These are phyloP conservation scores for Colletotrichum higginsianum DNA, from an alignment of 2,329 filamentous ascomycete genomes.

Conservation along the genomic window DNA sequence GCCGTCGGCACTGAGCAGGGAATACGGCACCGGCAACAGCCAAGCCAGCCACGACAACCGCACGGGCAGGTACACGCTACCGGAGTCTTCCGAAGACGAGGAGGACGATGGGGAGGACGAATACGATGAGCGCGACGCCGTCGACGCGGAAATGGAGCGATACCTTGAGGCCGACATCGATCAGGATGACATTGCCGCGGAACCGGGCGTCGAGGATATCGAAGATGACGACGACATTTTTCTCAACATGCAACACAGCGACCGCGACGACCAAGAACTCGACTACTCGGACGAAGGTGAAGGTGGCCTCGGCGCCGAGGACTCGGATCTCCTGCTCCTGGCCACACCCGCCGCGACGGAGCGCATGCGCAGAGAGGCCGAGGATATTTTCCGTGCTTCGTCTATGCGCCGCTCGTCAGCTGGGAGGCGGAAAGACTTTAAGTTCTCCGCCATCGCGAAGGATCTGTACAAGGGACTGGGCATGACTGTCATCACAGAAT, in stretches of 20 bases:
- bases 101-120: conserved; percentile 48
- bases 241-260: conserved; percentile 61
- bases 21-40: conserved; percentile 49
- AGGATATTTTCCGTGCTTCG: conserved; percentile 69
- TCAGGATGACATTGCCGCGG: conserved; percentile 53
- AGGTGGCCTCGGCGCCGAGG: conserved; percentile 48
- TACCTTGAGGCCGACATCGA: conserved; percentile 54
- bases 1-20: conserved; percentile 67
- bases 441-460: conserved; percentile 80
- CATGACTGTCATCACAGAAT: conserved; percentile 75
- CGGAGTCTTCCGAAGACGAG: conserved; percentile 52
- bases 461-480: conserved; percentile 74
- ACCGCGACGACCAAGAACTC: conserved; percentile 46
- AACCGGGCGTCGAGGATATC: conserved; percentile 57
- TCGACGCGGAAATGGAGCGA: conserved; percentile 54
- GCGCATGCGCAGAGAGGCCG: conserved; percentile 68
- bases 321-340: conserved; percentile 69
- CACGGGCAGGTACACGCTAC: conserved; percentile 45
- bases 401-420: conserved; percentile 59
- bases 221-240: conserved; percentile 64
- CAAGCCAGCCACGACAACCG: conserved; percentile 40
- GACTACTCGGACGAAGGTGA: conserved; percentile 48
- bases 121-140: conserved; percentile 48
- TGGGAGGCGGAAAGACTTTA: conserved; percentile 69
- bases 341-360: conserved; percentile 69